Evolutionary conservation across 2,329 filamentous ascomycete genomes (phyloP).

Genomic region (Lasiodiplodia theobromae): DNA sequence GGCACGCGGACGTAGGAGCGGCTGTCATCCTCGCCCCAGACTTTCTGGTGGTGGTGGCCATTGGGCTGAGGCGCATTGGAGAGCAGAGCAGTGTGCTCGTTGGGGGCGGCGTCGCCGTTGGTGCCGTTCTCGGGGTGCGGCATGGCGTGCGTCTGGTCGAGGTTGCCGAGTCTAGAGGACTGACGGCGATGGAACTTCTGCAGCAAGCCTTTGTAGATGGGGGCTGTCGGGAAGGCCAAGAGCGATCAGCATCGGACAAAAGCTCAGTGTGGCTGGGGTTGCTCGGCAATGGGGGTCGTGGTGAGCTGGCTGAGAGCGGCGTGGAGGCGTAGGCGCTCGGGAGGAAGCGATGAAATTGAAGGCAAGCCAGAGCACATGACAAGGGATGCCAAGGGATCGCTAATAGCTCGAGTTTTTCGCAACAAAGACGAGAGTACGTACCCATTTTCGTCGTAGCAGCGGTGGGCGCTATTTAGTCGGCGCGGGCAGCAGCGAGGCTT

Average conservation of each 20-base stretch:
- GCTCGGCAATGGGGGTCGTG: constrained; percentile 3
- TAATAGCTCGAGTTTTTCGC: constrained; percentile 24
- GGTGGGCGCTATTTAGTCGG: constrained; percentile 7
- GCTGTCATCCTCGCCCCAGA: constrained; percentile 24
- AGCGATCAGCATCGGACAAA: constrained; percentile 23
- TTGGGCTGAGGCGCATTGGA: neutral
- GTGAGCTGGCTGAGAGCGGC: neutral
- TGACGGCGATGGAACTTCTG: constrained; percentile 29
- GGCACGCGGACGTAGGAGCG: constrained; percentile 41
- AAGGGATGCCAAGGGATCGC: constrained; percentile 21
- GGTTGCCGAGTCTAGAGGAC: constrained; percentile 9
- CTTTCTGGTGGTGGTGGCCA: constrained; percentile 12
- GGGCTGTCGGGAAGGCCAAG: constrained; percentile 5
- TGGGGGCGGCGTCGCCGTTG: constrained; percentile 7
- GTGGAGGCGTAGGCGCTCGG: constrained; percentile 16
- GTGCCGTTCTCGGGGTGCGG: constrained; percentile 22
- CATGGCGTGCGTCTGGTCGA: constrained; percentile 13
- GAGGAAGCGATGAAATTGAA: constrained; percentile 19
- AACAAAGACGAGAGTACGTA: constrained; percentile 26
- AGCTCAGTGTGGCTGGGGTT: constrained; percentile 18
- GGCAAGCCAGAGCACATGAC: constrained; percentile 11
- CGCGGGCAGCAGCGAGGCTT: neutral
- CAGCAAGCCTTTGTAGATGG: constrained; percentile 26
- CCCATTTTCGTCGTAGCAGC: constrained; percentile 9
- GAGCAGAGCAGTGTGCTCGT: constrained; percentile 22